These are phyloP conservation scores for Dalbergia cultrata DNA, from an alignment of 306 rosid genomes.

Conservation along the genomic window DNA sequence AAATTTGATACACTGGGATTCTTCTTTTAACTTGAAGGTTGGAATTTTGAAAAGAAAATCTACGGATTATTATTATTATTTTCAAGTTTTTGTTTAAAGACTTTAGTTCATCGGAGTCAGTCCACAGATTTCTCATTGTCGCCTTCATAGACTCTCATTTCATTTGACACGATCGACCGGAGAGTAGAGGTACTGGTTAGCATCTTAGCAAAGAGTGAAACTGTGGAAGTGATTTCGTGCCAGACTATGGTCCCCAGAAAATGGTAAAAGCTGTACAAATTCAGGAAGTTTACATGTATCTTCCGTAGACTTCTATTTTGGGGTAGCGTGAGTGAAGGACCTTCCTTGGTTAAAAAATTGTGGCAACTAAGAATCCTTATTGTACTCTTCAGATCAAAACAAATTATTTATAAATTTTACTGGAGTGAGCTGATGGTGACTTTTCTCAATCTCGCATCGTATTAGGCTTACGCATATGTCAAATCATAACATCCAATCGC, in stretches of 20 bases:
- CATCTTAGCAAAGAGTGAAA: background rate
- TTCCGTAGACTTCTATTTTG: conserved; percentile 25
- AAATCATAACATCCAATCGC: conserved; percentile 6
- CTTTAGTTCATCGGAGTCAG: background rate
- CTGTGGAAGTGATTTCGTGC: background rate
- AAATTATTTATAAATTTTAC: background rate
- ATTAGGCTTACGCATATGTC: conserved; percentile 29
- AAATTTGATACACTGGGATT: background rate
- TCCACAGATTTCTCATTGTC: background rate
- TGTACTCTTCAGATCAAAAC: background rate
- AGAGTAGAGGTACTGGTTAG: background rate
- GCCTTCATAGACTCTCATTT: background rate
- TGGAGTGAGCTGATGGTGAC: background rate
- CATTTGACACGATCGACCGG: background rate
- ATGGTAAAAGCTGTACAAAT: background rate
- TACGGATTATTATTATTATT: background rate
- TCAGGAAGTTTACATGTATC: conserved; percentile 30
- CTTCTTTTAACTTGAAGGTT: background rate
- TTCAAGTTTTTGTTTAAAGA: background rate
- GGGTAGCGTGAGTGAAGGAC: background rate
- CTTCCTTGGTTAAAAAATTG: background rate
- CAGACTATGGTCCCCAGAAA: background rate
- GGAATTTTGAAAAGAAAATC: background rate
- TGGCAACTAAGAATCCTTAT: background rate
- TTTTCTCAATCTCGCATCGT: background rate